These are phyloP conservation scores for Arxiozyma slooffiae DNA, from an alignment of 1,139 yeast genomes.

Conservation along the genomic window DNA sequence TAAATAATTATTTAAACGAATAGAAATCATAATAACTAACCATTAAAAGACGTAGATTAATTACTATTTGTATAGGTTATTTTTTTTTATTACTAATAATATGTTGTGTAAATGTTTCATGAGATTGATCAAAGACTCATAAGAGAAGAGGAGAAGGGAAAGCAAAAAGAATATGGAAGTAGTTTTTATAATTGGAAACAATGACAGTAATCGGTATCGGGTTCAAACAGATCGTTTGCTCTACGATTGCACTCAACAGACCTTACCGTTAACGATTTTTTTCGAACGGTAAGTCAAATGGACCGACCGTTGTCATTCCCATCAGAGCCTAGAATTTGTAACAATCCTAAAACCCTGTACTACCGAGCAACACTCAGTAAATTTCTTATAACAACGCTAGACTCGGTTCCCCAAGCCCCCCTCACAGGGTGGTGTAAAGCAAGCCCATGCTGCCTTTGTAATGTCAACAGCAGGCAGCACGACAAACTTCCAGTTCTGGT, in stretches of 20 bases:
- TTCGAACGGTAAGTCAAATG: constrained; percentile 18
- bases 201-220: constrained; percentile 32
- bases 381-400: constrained; percentile 13
- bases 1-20: too few relatives aligned
- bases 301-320: constrained; percentile 29
- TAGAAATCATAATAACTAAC: too few relatives aligned
- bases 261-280: constrained; percentile 11
- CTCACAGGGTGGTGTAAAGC: constrained; percentile 18
- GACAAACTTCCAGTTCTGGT: neutral
- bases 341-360: neutral
- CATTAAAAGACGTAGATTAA: too few relatives aligned
- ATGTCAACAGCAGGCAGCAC: neutral
- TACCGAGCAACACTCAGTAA: too few relatives aligned
- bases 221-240: constrained; percentile 22
- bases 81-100: too few relatives aligned
- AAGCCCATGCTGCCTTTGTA: too few relatives aligned
- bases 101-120: too few relatives aligned
- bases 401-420: constrained; percentile 19
- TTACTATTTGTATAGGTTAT: too few relatives aligned
- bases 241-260: constrained; percentile 33
- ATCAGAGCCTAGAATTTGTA: constrained; percentile 10
- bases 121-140: too few relatives aligned
- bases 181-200: constrained; percentile 7
- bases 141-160: constrained; percentile 4
- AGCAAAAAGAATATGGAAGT: constrained; percentile 2